Base-by-base conservation (phyloP, 805 yeast genomes). In the Jamesozyma spencerorum region DNA sequence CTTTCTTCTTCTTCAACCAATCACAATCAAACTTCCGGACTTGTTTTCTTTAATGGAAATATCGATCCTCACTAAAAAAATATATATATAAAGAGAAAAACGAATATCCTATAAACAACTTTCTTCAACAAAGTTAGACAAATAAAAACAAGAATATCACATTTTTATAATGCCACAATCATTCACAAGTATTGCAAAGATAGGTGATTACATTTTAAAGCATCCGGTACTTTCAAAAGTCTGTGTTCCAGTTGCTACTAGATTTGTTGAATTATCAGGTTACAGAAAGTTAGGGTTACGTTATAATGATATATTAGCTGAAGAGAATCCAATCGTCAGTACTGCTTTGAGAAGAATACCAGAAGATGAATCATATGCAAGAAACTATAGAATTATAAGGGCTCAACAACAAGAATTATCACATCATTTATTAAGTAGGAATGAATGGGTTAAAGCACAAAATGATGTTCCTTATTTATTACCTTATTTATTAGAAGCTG, bases 211-310 rank as follows among this genome's bases (percentile, higher is more conserved):
- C 71, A 80, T 90, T 58, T 74, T 83, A 61, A 80, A 79, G 53
- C 75, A 86, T 50, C 95, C 97, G 40, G 60, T 77, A 37, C 75
- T 92, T 58, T 75, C 83, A 50, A 78, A 80, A 62, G 63, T 88
- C 51, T 71, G 84, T 49, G 74, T 81, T 26, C 97, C 98, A 49
- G 72, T 81, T 31, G 83, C 97, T 36, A 75, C 79, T 58, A 69
- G 76, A 53, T 88, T 81, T 68, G 69, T 75, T 52, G 70, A 79
- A 51, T 72, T 74, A 50, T 73, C 95, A 42, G 97, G 97, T 45
- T 92, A 92, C 84, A 84, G 97, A 74, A 77, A 87, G 65, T 66
- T 92, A 70, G 98, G 98, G 41, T 75, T 92, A 57, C 85, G 82
- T 68, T 79, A 82, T 59, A 92, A 90, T 62, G 98, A 92, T 66